Evolutionary conservation across 2,329 filamentous ascomycete genomes (phyloP), one percentile per base, ranked within the genome.

Genomic region (Sclerotinia trifoliorum): DNA sequence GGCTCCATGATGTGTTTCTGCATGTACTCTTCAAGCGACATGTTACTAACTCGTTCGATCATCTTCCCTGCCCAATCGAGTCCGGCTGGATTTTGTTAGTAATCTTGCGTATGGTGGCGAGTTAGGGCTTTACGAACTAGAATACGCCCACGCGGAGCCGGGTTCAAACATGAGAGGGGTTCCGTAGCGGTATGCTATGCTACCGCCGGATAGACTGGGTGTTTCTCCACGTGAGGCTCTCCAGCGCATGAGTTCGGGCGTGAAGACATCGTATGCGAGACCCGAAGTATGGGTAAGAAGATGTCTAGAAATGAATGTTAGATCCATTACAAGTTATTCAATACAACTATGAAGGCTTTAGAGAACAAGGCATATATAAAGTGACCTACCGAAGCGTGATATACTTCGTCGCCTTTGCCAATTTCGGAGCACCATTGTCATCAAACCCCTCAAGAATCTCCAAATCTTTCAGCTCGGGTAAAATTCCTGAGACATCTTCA

Each of bases 111-210:
- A 10, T 29, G 11, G 17, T 21, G 21, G 11, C 6, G 39, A 19
- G 17, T 2, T 24, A 24, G 82, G 29, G 89, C 89, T 68, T 42
- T 17, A 86, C 81, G 83, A 85, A 90, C 7, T 79, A 1, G 84
- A 81, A 21, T 90, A 90, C 68, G 86, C 81, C 84, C 85, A 91
- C 3, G 79, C 79, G 35, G 83, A 81, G 0, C 88, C 88, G 0
- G 89, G 88, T 71, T 90, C 87, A 71, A 88, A 87, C 1, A 89
- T 75, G 17, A 91, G 77, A 0, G 88, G 88, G 7, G 58, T 66
- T 5, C 49, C 62, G 21, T 56, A 67, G 8, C 55, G 54, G 1
- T 15, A 17, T 17, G 58, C 0, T 65, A 62, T 29, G 56, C 32
- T 32, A 62, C 61, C 29, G 56, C 54, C 32, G 17, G 21, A 54